Evolutionary conservation across 2,329 filamentous ascomycete genomes (phyloP), one percentile per base, ranked within the genome.

Genomic region (Aspergillus costaricaensis): DNA sequence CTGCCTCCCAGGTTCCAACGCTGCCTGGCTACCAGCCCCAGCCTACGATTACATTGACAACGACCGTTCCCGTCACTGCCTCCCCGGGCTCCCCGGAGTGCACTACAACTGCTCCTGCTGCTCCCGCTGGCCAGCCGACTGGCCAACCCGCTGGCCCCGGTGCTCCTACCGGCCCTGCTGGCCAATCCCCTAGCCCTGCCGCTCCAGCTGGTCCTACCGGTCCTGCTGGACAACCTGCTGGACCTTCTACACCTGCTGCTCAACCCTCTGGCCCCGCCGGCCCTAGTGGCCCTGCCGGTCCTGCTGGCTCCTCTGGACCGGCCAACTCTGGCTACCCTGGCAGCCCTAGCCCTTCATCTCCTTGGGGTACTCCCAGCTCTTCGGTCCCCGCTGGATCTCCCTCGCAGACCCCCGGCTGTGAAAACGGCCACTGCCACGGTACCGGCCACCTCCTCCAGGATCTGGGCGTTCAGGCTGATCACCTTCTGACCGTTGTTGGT

Each of bases 361-460:
- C 36, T 2, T 17, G 54, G 10, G 15, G 19, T 17, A 9, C 48
- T 36, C 36, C 49, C 27, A 39, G 51, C 48, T 43, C 52, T 15
- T 44, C 52, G 23, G 43, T 43, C 17, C 39, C 57, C 9, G 10
- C 19, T 21, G 12, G 58, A 12, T 39, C 48, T 36, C 50, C 56
- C 21, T 53, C 56, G 5, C 54, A 54, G 12, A 57, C 55, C 10
- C 17, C 52, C 23, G 21, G 38, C 21, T 67, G 65, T 52, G 61
- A 63, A 12, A 58, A 60, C 6, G 49, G 50, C 1, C 53, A 57
- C 49, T 67, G 65, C 56, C 65, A 66, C 23, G 65, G 65, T 27
- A 67, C 65, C 43, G 72, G 73, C 14, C 66, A 74, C 50, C 17
- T 76, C 39, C 62, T 76, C 27, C 69, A 73, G 67, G 66, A 67